Evolutionary conservation across 129 eudicot species (phyloP).

Genomic region (Sambucus nigra): DNA sequence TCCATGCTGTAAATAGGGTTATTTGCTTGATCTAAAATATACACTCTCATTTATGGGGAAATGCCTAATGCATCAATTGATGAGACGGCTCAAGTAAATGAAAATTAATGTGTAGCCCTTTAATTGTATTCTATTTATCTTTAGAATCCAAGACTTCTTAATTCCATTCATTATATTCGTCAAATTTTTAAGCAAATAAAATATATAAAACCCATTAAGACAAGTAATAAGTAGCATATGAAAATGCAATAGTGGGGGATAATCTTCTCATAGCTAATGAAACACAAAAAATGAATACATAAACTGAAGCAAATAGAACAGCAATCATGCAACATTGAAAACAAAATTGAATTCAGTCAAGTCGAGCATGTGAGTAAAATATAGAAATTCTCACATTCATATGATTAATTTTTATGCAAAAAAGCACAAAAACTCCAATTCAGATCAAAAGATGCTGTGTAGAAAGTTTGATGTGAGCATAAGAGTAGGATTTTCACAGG

Average conservation of each 20-base stretch:
- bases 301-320: not conserved
- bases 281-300: not conserved
- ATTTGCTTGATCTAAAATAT: too few species aligned
- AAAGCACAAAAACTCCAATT: not conserved
- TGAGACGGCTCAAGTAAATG: too few species aligned
- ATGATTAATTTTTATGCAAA: not conserved
- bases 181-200: too few species aligned
- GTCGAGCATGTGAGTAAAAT: not conserved
- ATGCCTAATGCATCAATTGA: too few species aligned
- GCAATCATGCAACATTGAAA: not conserved
- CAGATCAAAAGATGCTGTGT: not conserved
- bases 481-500: not conserved
- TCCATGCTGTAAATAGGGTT: too few species aligned
- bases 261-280: not conserved
- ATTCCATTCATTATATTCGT: too few species aligned
- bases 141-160: too few species aligned
- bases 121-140: too few species aligned
- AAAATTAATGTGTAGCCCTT: too few species aligned
- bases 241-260: not conserved
- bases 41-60: too few species aligned
- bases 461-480: not conserved
- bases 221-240: too few species aligned
- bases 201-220: too few species aligned
- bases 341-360: not conserved
- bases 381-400: not conserved